Conservation (phyloP, 1,139 yeast species). For the Suhomyces choctaworum region DNA sequence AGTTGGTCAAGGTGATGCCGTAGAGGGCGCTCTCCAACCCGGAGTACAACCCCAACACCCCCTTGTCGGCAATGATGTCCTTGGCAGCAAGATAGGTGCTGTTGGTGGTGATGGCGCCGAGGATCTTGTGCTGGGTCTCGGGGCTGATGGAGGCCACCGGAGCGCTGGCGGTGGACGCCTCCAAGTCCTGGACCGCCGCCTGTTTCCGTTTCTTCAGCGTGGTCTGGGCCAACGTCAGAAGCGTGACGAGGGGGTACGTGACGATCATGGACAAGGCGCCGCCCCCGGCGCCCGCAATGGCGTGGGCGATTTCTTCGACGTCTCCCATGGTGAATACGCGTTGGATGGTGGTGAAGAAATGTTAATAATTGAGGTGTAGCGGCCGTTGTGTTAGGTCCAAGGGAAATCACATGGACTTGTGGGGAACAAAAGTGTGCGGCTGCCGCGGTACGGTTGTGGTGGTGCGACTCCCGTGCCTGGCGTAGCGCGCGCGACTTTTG, state of each 20-base stretch:
- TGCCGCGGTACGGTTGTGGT: too few species aligned
- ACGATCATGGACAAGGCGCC: constrained; percentile 85
- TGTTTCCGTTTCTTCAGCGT: constrained; percentile 41
- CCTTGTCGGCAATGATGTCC: constrained; percentile 60
- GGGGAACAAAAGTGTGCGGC: too few species aligned
- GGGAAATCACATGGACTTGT: constrained; percentile 12
- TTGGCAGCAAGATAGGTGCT: constrained; percentile 37
- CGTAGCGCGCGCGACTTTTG: too few species aligned
- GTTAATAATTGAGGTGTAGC: neutral
- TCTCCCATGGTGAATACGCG: constrained; percentile 29
- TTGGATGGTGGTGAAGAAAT: too few species aligned
- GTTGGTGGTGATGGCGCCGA: constrained; percentile 22
- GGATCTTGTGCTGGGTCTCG: constrained; percentile 22
- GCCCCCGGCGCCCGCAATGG: constrained; percentile 90
- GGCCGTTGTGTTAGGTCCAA: constrained; percentile 6
- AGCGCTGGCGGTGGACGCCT: constrained; percentile 1
- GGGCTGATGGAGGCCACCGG: constrained; percentile 13
- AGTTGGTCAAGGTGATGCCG: constrained; percentile 84
- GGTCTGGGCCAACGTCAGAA: constrained; percentile 84
- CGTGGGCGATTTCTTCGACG: constrained; percentile 69
- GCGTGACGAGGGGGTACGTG: constrained; percentile 82
- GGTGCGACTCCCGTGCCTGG: too few species aligned
- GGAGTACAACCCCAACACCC: constrained; percentile 71
- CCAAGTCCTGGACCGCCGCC: constrained; percentile 11
- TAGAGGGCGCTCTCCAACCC: constrained; percentile 87